Conservation (phyloP, 805 yeast species). For the Starmerella floricola region DNA sequence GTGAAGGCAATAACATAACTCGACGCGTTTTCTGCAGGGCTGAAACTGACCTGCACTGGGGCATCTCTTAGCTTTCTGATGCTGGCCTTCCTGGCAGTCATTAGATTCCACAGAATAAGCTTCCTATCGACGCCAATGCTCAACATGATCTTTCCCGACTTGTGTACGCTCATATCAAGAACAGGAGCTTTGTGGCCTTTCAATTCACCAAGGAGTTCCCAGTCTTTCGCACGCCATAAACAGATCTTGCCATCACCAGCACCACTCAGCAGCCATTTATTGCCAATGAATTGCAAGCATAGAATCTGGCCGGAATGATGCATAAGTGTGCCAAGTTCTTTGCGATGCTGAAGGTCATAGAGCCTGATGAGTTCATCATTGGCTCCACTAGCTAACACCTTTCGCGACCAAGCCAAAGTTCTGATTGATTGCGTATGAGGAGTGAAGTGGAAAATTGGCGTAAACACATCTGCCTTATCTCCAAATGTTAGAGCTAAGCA, state of each 20-base stretch:
- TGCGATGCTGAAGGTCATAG: conserved; percentile 85
- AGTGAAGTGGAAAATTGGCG: conserved; percentile 89
- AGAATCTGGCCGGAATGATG: conserved; percentile 87
- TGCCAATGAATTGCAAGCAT: conserved; percentile 44
- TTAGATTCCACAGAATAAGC: conserved; percentile 82
- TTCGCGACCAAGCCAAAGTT: conserved; percentile 65
- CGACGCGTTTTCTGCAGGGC: conserved; percentile 45
- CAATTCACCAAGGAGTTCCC: conserved; percentile 82
- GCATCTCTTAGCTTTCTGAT: conserved; percentile 38
- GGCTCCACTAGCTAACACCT: conserved; percentile 85
- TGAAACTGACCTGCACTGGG: conserved; percentile 39
- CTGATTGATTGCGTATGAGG: conserved; percentile 86
- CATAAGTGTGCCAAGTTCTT: conserved; percentile 80
- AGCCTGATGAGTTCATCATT: conserved; percentile 93
- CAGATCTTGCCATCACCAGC: conserved; percentile 83
- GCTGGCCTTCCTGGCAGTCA: conserved; percentile 94
- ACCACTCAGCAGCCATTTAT: conserved; percentile 79
- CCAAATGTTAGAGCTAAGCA: conserved; percentile 68
- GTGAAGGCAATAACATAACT: conserved; percentile 64
- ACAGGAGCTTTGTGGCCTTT: conserved; percentile 82
- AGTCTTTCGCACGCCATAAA: conserved; percentile 91
- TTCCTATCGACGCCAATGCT: conserved; percentile 80
- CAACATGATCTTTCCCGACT: conserved; percentile 78
- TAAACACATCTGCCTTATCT: conserved; percentile 40
- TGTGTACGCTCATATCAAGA: conserved; percentile 79